These are phyloP conservation scores for Trypanosomatidae sp. DNA, from an alignment of 208 protist genomes.

Conservation along the genomic window DNA sequence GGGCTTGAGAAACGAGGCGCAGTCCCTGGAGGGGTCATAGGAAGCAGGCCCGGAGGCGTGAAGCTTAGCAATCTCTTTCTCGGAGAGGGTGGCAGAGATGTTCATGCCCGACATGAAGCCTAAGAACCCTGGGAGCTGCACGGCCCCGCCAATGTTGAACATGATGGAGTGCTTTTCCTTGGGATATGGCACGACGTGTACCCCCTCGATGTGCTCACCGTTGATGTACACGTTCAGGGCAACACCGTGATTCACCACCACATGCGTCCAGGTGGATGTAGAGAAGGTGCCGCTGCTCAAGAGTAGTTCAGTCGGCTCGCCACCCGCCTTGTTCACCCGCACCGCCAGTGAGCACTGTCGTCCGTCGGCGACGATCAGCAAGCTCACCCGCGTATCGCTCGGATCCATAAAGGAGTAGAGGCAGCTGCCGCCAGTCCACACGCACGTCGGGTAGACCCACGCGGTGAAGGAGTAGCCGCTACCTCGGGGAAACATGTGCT, in stretches of 20 bases:
- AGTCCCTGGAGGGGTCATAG: slow-evolving; percentile 28
- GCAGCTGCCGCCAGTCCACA: slow-evolving; percentile 69
- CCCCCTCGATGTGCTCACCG: slow-evolving; percentile 38
- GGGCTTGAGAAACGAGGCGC: slow-evolving; percentile 14
- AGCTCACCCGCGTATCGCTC: slow-evolving; percentile 40
- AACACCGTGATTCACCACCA: slow-evolving; percentile 69
- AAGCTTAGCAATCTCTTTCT: slow-evolving; percentile 61
- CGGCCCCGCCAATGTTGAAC: slow-evolving; percentile 62
- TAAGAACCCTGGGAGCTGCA: slow-evolving; percentile 60
- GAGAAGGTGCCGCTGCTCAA: slow-evolving; percentile 52
- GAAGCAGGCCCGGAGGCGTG: slow-evolving; percentile 44
- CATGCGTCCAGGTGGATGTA: slow-evolving; percentile 73
- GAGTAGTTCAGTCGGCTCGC: slow-evolving; percentile 24
- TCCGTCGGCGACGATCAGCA: slow-evolving; percentile 71
- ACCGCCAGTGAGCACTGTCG: slow-evolving; percentile 63
- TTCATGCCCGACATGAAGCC: slow-evolving; percentile 72
- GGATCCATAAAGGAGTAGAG: slow-evolving; percentile 74
- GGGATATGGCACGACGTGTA: slow-evolving; percentile 52
- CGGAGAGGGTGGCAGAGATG: slow-evolving; percentile 57
- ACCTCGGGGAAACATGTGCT: slow-evolving; percentile 28
- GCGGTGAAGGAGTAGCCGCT: slow-evolving; percentile 75
- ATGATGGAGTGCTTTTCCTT: slow-evolving; percentile 57
- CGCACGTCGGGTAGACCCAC: slow-evolving; percentile 80
- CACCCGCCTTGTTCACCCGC: slow-evolving; percentile 33
- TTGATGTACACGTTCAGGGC: slow-evolving; percentile 74